phyloP scores from a whole-genome alignment of 306 rosid genomes.

The Corylus heterophylla region DNA sequence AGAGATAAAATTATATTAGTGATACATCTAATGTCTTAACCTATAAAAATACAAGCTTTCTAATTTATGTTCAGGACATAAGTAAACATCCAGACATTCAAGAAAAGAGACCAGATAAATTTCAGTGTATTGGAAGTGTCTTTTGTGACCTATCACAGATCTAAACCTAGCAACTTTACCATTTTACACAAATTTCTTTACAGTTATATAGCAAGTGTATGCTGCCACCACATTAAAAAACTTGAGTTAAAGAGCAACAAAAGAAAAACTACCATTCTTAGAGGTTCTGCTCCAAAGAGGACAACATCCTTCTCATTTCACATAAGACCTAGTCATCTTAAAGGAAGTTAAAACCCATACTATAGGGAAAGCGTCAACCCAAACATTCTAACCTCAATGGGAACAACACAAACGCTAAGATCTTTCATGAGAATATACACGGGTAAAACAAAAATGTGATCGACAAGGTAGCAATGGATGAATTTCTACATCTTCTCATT shows the following conservation, averaged over 20 bases:
- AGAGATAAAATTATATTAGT: not conserved
- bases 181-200: not conserved
- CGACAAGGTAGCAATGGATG: not conserved
- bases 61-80: not conserved
- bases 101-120: not conserved
- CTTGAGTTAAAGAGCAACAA: not conserved
- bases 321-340: not conserved
- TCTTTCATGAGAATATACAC: not conserved
- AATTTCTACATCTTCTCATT: not conserved
- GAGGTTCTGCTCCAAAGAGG: not conserved
- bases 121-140: not conserved
- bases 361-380: not conserved
- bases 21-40: not conserved
- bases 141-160: not conserved
- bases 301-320: not conserved
- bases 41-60: not conserved
- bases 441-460: not conserved
- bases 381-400: not conserved
- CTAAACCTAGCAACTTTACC: not conserved
- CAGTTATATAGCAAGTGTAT: not conserved
- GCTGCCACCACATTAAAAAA: not conserved
- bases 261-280: not conserved
- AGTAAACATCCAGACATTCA: slow-evolving; percentile 1
- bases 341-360: not conserved
- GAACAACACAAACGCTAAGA: not conserved